Evolutionary conservation across 192 early-diverging fungal species (phyloP), one percentile per base, ranked within the genome.

Genomic region (Rhizophagus prolifer): DNA sequence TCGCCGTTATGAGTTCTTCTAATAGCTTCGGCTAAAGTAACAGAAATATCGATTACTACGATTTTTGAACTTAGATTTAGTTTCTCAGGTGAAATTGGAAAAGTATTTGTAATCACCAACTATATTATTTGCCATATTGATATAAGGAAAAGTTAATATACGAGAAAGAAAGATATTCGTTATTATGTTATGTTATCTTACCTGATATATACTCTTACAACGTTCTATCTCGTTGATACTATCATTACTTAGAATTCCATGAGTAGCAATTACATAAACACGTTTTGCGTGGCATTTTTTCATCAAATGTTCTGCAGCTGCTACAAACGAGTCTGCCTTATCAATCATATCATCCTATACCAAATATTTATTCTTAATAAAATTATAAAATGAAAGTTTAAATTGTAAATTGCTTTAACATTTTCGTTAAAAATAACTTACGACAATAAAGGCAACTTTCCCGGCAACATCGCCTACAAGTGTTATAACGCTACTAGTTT

Each of bases 261-360:
- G 98, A 7, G 95, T 95, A 0, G 95, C 96, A 72, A 99, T 91
- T 65, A 97, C 91, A 77, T 94, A 92, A 16, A 99, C 95, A 30
- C 85, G 85, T 75, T 90, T 90, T 7, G 92, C 94, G 25, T 92
- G 92, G 74, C 83, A 81, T 78, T 95, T 94, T 60, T 88, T 88
- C 77, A 95, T 91, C 78, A 98, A 84, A 77, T 95, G 94, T 75
- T 95, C 92, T 64, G 96, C 94, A 21, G 96, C 93, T 73, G 95
- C 93, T 79, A 96, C 81, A 81, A 97, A 97, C n/a, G 96, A 93
- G 74, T 91, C 88, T 71, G 93, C 90, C 26, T 88, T 88, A 79
- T 99, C 96, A 78, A 98, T 95, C 83, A 96, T 94, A 80, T 99
- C 96, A 87, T 99, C 96, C 89, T 84, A 82, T 61, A 16, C 21